A percentile compares a stretch with the other conserved stretches of the same genome.
Evolutionary conservation across 139 green algal genomes (phyloP).

Genomic region (Klebsormidium nitens): DNA sequence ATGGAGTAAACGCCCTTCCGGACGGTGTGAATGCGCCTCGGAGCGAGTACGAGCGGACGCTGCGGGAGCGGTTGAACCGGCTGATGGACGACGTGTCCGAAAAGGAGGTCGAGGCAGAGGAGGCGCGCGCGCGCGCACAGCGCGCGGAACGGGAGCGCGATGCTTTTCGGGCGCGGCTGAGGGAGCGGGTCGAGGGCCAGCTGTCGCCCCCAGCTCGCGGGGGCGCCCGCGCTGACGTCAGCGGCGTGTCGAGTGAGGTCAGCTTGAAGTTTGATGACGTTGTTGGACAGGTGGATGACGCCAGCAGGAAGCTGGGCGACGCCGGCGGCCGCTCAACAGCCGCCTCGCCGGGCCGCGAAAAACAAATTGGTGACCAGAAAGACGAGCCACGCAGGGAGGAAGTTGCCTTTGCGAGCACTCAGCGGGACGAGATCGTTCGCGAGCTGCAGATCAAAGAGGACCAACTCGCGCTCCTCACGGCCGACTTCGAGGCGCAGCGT

Average conservation of each 20-base stretch:
- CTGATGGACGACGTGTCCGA: background rate
- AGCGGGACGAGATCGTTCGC: background rate
- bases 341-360: background rate
- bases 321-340: background rate
- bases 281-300: background rate
- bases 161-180: no score
- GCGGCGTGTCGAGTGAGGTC: no score
- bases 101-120: background rate
- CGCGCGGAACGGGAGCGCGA: no score
- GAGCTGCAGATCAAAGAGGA: conserved; percentile 17
- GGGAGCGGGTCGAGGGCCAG: no score
- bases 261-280: background rate
- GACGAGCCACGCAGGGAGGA: background rate
- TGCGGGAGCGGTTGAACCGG: background rate
- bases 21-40: background rate
- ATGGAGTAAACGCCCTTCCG: background rate
- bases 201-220: no score
- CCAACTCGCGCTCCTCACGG: conserved; percentile 3
- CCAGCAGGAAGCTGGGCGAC: background rate
- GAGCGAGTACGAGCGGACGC: background rate
- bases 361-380: background rate
- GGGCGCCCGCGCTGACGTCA: no score
- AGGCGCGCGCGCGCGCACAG: no score
- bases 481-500: conserved; percentile 25
- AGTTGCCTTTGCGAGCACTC: background rate